phyloP scores from a whole-genome alignment of 176 grass and related monocot species.

The Triticum monococcum region DNA sequence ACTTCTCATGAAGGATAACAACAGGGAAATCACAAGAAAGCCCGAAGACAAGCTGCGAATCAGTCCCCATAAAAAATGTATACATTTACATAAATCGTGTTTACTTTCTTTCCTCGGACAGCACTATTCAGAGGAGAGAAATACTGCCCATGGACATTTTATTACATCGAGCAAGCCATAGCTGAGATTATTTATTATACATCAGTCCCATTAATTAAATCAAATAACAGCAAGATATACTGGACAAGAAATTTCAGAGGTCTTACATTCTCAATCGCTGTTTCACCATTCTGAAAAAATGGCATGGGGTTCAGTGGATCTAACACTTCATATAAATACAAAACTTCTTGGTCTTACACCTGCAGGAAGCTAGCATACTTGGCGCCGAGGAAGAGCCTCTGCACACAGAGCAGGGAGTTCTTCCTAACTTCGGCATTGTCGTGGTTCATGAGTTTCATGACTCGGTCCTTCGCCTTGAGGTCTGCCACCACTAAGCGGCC shows the following conservation, averaged over 20 bases:
- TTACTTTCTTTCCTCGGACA: slow-evolving; percentile 7
- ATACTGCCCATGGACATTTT: slow-evolving; percentile 38
- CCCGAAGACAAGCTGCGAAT: background rate
- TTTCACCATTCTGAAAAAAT: slow-evolving; percentile 34
- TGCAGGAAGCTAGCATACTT: slow-evolving; percentile 94
- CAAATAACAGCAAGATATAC: slow-evolving; percentile 30
- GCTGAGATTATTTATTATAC: slow-evolving; percentile 53
- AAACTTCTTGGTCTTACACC: slow-evolving; percentile 34
- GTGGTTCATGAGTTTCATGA: slow-evolving; percentile 95
- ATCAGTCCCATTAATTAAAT: slow-evolving; percentile 27
- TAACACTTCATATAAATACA: slow-evolving; percentile 41
- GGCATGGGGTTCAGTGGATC: slow-evolving; percentile 15
- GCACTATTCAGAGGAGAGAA: background rate
- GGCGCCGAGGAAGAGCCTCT: slow-evolving; percentile 96
- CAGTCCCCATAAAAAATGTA: background rate
- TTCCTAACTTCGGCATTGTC: slow-evolving; percentile 87
- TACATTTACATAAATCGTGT: slow-evolving; percentile 28
- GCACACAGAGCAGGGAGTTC: slow-evolving; percentile 73
- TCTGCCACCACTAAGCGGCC: slow-evolving; percentile 68
- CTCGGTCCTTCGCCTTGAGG: slow-evolving; percentile 88
- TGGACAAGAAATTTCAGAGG: slow-evolving; percentile 33
- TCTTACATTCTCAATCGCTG: slow-evolving; percentile 28
- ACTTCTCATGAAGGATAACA: background rate
- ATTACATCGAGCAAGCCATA: slow-evolving; percentile 64
- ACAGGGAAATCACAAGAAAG: background rate